These are phyloP conservation scores for Neoscytalidium dimidiatum DNA, from an alignment of 2,329 filamentous ascomycete genomes.

Conservation along the genomic window DNA sequence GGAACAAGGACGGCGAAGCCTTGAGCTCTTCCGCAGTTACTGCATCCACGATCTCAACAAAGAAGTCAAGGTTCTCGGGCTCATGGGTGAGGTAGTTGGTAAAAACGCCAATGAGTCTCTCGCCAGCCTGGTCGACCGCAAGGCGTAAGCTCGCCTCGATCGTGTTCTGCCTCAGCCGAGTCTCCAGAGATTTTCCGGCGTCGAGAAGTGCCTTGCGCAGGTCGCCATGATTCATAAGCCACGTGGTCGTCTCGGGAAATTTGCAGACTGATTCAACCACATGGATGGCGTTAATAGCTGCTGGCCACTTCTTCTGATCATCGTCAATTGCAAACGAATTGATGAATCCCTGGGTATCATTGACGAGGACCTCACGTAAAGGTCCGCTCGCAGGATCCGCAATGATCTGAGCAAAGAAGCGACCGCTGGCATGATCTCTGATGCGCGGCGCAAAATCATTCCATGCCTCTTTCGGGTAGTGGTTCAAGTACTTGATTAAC, in stretches of 20 bases:
- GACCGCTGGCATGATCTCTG: slow-evolving; percentile 82
- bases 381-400: slow-evolving; percentile 72
- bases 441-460: slow-evolving; percentile 75
- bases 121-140: slow-evolving; percentile 83
- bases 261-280: slow-evolving; percentile 77
- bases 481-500: slow-evolving; percentile 88
- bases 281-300: slow-evolving; percentile 85
- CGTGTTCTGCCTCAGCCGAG: slow-evolving; percentile 67
- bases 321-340: slow-evolving; percentile 65
- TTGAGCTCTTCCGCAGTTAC: slow-evolving; percentile 84
- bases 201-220: slow-evolving; percentile 61
- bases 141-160: slow-evolving; percentile 74
- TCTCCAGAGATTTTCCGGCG: slow-evolving; percentile 77
- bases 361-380: slow-evolving; percentile 72
- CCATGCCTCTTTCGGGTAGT: slow-evolving; percentile 89
- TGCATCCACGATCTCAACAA: slow-evolving; percentile 82
- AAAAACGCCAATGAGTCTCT: slow-evolving; percentile 84
- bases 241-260: slow-evolving; percentile 64
- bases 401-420: slow-evolving; percentile 87
- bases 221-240: slow-evolving; percentile 61
- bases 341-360: slow-evolving; percentile 72
- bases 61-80: slow-evolving; percentile 74
- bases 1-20: slow-evolving; percentile 70
- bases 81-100: slow-evolving; percentile 76
- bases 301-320: slow-evolving; percentile 69